Base-by-base conservation (phyloP, 2,329 filamentous ascomycete genomes). In the Fusarium marasasianum region DNA sequence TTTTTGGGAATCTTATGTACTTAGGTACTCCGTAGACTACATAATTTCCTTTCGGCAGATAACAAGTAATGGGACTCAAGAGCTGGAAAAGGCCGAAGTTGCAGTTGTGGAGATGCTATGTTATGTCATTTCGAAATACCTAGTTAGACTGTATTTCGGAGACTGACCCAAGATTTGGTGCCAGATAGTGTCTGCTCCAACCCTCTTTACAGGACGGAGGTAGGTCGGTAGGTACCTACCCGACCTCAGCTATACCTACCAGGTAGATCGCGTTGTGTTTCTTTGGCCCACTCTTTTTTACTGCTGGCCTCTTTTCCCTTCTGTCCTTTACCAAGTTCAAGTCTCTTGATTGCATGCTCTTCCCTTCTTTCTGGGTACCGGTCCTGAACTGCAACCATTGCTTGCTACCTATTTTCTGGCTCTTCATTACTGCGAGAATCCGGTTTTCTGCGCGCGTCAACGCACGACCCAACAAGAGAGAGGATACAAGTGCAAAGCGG, bases 221-320 rank as follows among this genome's bases (percentile, higher is more conserved):
- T 29, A 48, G 20, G 26, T 35, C 29, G 24, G 29, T 47, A 29
- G 24, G 24, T 47, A 47, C 9, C 13, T 33, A 24, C 29, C 45
- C 20, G 33, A 50, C 29, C 47, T 33, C n/a, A 33, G 29, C 26
- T 48, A 31, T 35, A 35, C 24, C 24, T 26, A 26, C 24, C 5
- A 26, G 33, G 10, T 38, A 50, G 22, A 56, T 35, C 37, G 61
- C 48, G 45, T 44, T 60, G 51, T 47, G 62, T 45, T 62, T 58
- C 58, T 60, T 50, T n/a, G 71, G 37, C 64, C 72, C 72, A 74
- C 72, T 74, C 73, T n/a, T 75, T 74, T 70, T 50, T 45, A 60
- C 56, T 70, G 60, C 50, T 75, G 72, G 64, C 59, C 61, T 69
- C 54, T 70, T 74, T 69, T 58, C 41, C 61, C 40, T 69, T 60